Percentiles rank a stretch among this genome's conserved stretches.
Evolutionary conservation across 495 filamentous ascomycete species (phyloP).

Genomic region (Aspergillus hancockii): DNA sequence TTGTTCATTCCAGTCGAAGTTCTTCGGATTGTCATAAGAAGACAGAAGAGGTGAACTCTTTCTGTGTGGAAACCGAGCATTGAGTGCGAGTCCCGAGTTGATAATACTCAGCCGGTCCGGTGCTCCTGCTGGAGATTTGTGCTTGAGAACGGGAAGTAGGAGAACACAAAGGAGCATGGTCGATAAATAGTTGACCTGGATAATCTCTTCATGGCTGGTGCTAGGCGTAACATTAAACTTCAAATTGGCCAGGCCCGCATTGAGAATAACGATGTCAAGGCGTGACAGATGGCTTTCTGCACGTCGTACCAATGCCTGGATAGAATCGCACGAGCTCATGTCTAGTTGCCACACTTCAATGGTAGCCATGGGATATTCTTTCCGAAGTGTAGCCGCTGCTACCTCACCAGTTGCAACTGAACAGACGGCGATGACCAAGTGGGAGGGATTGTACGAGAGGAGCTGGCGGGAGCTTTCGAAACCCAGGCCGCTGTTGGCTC

Average conservation of each 20-base stretch:
- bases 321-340: slow-evolving; percentile 45
- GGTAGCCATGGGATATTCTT: slow-evolving; percentile 26
- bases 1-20: slow-evolving; percentile 30
- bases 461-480: slow-evolving; percentile 42
- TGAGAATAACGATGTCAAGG: slow-evolving; percentile 54
- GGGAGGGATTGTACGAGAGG: slow-evolving; percentile 39
- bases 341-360: slow-evolving; percentile 55
- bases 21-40: slow-evolving; percentile 43
- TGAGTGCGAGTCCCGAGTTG: slow-evolving; percentile 34
- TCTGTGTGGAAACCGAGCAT: slow-evolving; percentile 33
- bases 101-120: slow-evolving; percentile 44
- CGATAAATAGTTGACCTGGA: slow-evolving; percentile 42
- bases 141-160: slow-evolving; percentile 41
- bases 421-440: slow-evolving; percentile 53
- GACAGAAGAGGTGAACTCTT: slow-evolving; percentile 36
- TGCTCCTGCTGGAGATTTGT: slow-evolving; percentile 23
- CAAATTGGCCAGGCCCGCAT: slow-evolving; percentile 46
- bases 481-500: slow-evolving; percentile 47
- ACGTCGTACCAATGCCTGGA: slow-evolving; percentile 39
- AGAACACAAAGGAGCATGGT: slow-evolving; percentile 51
- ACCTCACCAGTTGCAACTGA: slow-evolving; percentile 38
- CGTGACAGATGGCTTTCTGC: slow-evolving; percentile 30
- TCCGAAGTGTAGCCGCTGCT: slow-evolving; percentile 35
- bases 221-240: slow-evolving; percentile 26
- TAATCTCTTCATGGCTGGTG: slow-evolving; percentile 43